Evolutionary conservation across 441 rosid genomes (phyloP).

Genomic region (Pelargonium cotyledonis): DNA sequence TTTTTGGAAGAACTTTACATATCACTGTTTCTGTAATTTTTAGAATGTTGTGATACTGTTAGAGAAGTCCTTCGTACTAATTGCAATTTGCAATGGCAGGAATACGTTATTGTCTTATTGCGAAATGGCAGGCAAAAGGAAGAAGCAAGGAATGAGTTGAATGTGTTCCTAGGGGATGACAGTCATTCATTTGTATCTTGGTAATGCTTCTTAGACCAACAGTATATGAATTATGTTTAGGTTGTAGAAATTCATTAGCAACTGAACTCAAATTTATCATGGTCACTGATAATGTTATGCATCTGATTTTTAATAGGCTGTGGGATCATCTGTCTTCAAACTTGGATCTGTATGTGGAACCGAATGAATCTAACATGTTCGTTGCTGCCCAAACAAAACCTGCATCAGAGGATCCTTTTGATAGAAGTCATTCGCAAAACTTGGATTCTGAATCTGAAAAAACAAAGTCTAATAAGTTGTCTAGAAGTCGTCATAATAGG

Average conservation of each 20-base stretch:
- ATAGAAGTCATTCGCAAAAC: slow-evolving; percentile 22
- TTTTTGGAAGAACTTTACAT: not conserved
- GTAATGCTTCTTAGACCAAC: slow-evolving; percentile 31
- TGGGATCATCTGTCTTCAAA: slow-evolving; percentile 83
- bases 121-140: slow-evolving; percentile 82
- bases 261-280: slow-evolving; percentile 14
- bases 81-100: slow-evolving; percentile 44
- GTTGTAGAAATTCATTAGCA: not conserved
- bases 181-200: slow-evolving; percentile 76
- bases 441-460: slow-evolving; percentile 43
- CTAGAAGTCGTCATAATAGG: slow-evolving; percentile 46
- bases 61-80: not conserved
- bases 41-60: not conserved
- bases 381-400: slow-evolving; percentile 21
- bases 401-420: slow-evolving; percentile 27
- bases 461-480: slow-evolving; percentile 32
- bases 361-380: slow-evolving; percentile 26
- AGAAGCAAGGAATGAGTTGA: slow-evolving; percentile 78
- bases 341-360: slow-evolving; percentile 47
- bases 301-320: slow-evolving; percentile 48
- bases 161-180: slow-evolving; percentile 84
- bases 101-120: slow-evolving; percentile 84
- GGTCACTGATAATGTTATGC: not conserved
- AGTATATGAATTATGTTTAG: slow-evolving; percentile 2
- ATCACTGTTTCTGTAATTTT: not conserved